A percentile compares a stretch with the other conserved stretches of the same genome.
These are phyloP conservation scores for Byssoonygena ceratinophila DNA, from an alignment of 2,329 filamentous ascomycete genomes.

Conservation along the genomic window DNA sequence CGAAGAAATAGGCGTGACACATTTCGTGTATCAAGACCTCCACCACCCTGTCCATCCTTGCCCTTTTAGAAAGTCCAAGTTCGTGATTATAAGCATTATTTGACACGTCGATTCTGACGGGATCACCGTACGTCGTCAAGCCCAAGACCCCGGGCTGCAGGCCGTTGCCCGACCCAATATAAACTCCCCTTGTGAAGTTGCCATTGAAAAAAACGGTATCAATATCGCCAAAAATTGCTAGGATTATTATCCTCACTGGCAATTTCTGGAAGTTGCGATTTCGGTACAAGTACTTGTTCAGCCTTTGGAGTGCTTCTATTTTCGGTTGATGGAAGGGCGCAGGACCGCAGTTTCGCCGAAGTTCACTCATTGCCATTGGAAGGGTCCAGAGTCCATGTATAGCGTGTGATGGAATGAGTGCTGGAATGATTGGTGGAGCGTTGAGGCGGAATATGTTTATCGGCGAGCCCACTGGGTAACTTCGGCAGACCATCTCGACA, in stretches of 20 bases:
- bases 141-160: background rate
- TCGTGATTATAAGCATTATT: background rate
- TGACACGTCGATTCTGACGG: background rate
- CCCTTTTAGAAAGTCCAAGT: background rate
- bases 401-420: too few relatives aligned
- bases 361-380: background rate
- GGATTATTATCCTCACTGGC: background rate
- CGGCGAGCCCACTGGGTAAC: too few relatives aligned
- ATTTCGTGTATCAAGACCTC: constrained; percentile 4
- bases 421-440: too few relatives aligned
- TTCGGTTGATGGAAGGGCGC: background rate
- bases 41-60: background rate
- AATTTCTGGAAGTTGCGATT: background rate
- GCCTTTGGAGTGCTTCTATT: background rate
- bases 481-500: too few relatives aligned
- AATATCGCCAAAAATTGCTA: background rate
- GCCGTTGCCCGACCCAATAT: background rate
- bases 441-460: too few relatives aligned
- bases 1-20: background rate
- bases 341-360: background rate
- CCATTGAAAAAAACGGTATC: background rate
- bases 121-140: background rate
- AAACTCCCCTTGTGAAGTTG: background rate
- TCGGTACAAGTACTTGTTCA: background rate
- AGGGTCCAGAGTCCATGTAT: too few relatives aligned